phyloP scores from a whole-genome alignment of 2,329 filamentous ascomycete species.

The Coleophoma cylindrospora region DNA sequence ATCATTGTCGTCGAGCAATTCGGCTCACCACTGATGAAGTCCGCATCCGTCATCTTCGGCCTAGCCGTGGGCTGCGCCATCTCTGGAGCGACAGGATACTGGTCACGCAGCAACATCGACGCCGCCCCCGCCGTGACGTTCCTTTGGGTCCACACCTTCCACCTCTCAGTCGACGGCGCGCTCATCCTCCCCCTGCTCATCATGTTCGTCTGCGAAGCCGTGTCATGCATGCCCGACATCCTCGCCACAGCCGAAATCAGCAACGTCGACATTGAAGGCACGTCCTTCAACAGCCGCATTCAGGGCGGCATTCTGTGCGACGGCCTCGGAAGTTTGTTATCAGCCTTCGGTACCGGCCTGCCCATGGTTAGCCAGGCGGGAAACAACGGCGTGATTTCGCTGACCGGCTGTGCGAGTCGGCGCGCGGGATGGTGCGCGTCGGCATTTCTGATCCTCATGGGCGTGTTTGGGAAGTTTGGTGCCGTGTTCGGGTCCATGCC shows the following conservation, averaged over 20 bases:
- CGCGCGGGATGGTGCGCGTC: constrained; percentile 63
- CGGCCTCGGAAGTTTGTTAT: constrained; percentile 58
- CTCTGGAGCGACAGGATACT: constrained; percentile 61
- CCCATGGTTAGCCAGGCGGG: constrained; percentile 66
- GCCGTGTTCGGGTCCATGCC: constrained; percentile 65
- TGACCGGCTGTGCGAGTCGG: constrained; percentile 64
- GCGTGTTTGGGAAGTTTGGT: constrained; percentile 66
- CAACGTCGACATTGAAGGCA: constrained; percentile 52
- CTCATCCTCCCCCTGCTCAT: constrained; percentile 61
- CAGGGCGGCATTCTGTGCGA: constrained; percentile 65
- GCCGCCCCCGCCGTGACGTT: constrained; percentile 60
- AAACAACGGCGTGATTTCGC: constrained; percentile 64
- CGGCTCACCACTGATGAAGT: constrained; percentile 66
- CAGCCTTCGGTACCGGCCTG: constrained; percentile 60
- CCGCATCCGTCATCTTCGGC: constrained; percentile 59
- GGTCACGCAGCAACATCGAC: constrained; percentile 52
- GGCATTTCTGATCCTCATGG: constrained; percentile 64
- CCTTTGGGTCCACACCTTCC: constrained; percentile 67
- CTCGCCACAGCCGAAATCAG: constrained; percentile 47
- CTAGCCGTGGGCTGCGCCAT: constrained; percentile 64
- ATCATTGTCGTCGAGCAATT: constrained; percentile 67
- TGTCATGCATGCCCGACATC: constrained; percentile 54
- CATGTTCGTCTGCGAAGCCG: constrained; percentile 63
- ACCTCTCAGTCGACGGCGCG: constrained; percentile 58
- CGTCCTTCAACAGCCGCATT: constrained; percentile 61